phyloP scores from a whole-genome alignment of 2,329 filamentous ascomycete species.

The Diaporthe citrichinensis region DNA sequence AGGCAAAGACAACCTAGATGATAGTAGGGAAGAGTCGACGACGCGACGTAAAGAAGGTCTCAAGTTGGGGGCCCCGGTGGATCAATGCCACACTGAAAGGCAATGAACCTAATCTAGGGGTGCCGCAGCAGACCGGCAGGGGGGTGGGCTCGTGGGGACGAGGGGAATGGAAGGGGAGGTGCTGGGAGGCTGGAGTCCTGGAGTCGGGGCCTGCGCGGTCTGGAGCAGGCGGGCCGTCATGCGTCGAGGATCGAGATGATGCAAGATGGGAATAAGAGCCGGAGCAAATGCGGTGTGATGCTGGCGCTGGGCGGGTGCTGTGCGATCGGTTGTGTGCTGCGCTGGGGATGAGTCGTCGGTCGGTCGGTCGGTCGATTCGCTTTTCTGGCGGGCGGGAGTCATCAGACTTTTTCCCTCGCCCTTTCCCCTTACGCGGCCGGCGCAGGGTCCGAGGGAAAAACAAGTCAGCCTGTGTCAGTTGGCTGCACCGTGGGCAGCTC shows the following conservation, averaged over 20 bases:
- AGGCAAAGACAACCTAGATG: conserved; percentile 38
- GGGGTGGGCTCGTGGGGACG: conserved; percentile 36
- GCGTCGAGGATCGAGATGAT: conserved; percentile 27
- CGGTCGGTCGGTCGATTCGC: conserved; percentile 33
- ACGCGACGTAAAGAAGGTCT: conserved; percentile 36
- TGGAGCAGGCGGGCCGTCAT: conserved; percentile 30
- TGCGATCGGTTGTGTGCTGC: conserved; percentile 31
- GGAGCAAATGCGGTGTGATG: conserved; percentile 32
- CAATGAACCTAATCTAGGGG: conserved; percentile 39
- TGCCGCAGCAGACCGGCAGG: conserved; percentile 8
- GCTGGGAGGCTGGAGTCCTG: conserved; percentile 14
- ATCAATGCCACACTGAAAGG: conserved; percentile 38
- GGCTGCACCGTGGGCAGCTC: conserved; percentile 7
- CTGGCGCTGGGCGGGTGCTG: conserved; percentile 27
- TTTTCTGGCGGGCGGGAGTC: conserved; percentile 33
- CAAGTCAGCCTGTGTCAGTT: conserved; percentile 13
- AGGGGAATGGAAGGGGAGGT: conserved; percentile 15
- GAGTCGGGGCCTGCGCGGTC: conserved; percentile 11
- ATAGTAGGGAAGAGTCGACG: conserved; percentile 33
- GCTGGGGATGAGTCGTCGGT: conserved; percentile 32
- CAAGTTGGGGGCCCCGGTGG: conserved; percentile 37
- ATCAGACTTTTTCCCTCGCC: conserved; percentile 37
- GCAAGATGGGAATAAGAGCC: conserved; percentile 25
- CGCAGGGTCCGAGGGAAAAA: conserved; percentile 28
- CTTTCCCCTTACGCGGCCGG: conserved; percentile 23